Evolutionary conservation across 2,329 filamentous ascomycete species (phyloP).

Genomic region (Tympanopsis confertula): DNA sequence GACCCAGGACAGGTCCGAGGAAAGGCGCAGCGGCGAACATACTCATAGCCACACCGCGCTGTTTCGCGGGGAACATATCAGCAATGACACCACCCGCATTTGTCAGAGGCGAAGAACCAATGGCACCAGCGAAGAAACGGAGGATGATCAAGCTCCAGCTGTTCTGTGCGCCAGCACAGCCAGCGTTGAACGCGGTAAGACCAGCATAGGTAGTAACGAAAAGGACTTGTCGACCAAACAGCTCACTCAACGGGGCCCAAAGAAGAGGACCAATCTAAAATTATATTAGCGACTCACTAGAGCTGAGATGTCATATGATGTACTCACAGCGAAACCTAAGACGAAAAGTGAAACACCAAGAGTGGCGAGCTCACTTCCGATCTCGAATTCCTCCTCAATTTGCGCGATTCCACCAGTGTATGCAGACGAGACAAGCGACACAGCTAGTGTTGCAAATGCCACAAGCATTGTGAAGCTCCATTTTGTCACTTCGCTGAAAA

Average conservation of each 20-base stretch:
- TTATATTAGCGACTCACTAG: not conserved
- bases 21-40: constrained; percentile 28
- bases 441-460: constrained; percentile 51
- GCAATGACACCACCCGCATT: constrained; percentile 32
- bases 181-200: constrained; percentile 18
- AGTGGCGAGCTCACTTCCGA: not conserved
- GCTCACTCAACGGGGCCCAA: constrained; percentile 21
- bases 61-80: constrained; percentile 26
- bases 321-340: not conserved
- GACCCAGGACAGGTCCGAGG: constrained; percentile 30
- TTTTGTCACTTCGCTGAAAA: constrained; percentile 42
- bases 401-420: not conserved
- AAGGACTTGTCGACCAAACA: constrained; percentile 18
- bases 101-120: constrained; percentile 27
- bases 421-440: not conserved
- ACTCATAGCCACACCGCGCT: constrained; percentile 25
- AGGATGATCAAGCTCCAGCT: constrained; percentile 29
- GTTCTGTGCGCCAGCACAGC: constrained; percentile 26
- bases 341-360: constrained; percentile 1
- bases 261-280: constrained; percentile 16
- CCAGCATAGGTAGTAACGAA: constrained; percentile 18
- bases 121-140: constrained; percentile 28
- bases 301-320: too few species aligned
- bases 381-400: not conserved
- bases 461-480: constrained; percentile 54